Evolutionary conservation across 2,329 filamentous ascomycete genomes (phyloP), one percentile per base, ranked within the genome.

Genomic region (Cladobotryum mycophilum): DNA sequence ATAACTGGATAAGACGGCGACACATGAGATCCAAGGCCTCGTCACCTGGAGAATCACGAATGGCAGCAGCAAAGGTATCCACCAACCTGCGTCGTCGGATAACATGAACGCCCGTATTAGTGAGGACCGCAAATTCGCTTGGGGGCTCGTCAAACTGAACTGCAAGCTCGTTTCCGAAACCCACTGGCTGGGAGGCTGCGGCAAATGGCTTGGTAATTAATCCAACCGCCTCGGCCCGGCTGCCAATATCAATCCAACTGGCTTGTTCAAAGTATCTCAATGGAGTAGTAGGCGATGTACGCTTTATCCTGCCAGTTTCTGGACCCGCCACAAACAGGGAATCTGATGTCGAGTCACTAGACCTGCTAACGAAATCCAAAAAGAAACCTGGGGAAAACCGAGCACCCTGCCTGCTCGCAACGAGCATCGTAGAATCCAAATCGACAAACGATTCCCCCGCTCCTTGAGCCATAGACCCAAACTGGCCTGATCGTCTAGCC

Each of bases 141-240:
- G 86, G 79, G 0, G 84, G 76, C 53, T 88, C 79, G 61, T 99
- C 93, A 60, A 93, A 99, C 60, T 99, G 95, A n/a, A 95, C 86
- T 1, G 93, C 89, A 50, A 97, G 75, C 69, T 99, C 93, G 60
- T 99, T 99, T 11, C 92, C 91, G 61, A 96, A 97, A 0, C 91
- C 92, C 18, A 82, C 65, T 0, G 88, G 87, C 22, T 81, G 79
- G 11, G 71, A 71, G 1, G 83, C 78, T 9, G 87, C 86, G 14
- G 82, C 78, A 59, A 90, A 92, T 0, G 87, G 81, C 45, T 80
- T 78, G 1, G 86, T 88, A 25, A 89, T 81, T 12, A 90, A 70
- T 2, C 90, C 89, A 51, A 96, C 81, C 57, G 88, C 89, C 64
- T 95, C 85, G 6, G 86, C 84, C 34, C 78, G 79, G 60, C 88